Evolutionary conservation across 2,329 filamentous ascomycete species (phyloP), one percentile per base, ranked within the genome.

Genomic region (Coniella vitis): DNA sequence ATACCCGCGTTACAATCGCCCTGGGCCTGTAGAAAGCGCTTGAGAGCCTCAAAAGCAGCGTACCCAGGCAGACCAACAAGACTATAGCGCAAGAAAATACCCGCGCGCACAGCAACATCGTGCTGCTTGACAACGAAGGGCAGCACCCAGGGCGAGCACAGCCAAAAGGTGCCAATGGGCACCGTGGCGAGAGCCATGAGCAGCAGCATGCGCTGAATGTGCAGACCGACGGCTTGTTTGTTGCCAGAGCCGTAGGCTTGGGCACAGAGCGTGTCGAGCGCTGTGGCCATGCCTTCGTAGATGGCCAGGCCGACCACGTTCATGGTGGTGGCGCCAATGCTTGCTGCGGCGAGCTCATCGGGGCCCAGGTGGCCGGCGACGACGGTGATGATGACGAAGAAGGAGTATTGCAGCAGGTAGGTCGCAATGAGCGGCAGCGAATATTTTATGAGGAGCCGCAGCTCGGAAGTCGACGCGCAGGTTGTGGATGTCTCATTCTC

Each of bases 11-110:
- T 70, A 61, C 78, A 78, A 29, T 75, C 65, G 1, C 76, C 75
- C 53, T 79, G 75, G 0, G 76, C 72, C 56, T 79, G 75, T 3
- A 77, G 65, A 53, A 77, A 78, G 0, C 75, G 65, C 57, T 79
- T 79, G 2, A 72, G 64, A 0, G 72, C 72, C 53, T 79, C 76
- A 25, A 79, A 79, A 3, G 68, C 67, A 1, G 72, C 74, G 47
- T 77, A 79, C 3, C 74, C 75, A 1, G 75, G 75, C 1, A 75
- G 63, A 0, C 75, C 73, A 7, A 75, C 58, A 2, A 78, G 61
- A 36, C 73, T 69, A 31, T 74, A 65, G 4, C 67, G 64, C 31
- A 79, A 56, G 49, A 76, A 79, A 0, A 61, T 62, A 12, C 75
- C 73, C 0, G 75, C 76, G 53, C 72, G 69, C 29, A 68, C 57